Evolutionary conservation across 352 stramenopile genomes (phyloP).

Genomic region (Phytophthora pinifolia): DNA sequence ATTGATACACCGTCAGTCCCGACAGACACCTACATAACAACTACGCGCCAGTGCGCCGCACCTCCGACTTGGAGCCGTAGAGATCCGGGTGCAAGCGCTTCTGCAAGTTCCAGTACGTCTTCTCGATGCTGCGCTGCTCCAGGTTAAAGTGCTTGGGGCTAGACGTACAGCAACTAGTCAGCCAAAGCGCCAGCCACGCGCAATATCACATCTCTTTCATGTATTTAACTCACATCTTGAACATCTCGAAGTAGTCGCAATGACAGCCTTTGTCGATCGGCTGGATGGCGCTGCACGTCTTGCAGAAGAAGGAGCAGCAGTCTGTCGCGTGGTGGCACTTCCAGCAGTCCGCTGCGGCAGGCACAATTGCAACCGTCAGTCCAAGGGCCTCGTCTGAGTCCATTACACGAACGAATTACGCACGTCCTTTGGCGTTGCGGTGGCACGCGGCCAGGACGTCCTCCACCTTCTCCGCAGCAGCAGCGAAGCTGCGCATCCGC

Average conservation of each 20-base stretch:
- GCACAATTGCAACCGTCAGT: conserved; percentile 8
- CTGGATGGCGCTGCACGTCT: conserved; percentile 77
- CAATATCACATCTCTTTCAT: conserved; percentile 1
- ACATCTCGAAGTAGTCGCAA: conserved; percentile 89
- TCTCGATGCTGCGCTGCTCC: conserved; percentile 79
- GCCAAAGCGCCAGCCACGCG: conserved; percentile 10
- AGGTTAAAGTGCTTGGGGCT: conserved; percentile 83
- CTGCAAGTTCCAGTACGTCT: conserved; percentile 87
- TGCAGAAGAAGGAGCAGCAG: conserved; percentile 85
- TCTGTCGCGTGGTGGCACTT: conserved; percentile 83
- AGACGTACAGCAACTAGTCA: conserved; percentile 4
- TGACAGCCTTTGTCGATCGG: conserved; percentile 62
- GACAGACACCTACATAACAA: background rate
- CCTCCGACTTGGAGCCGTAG: conserved; percentile 85
- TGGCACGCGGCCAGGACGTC: conserved; percentile 17
- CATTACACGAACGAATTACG: background rate
- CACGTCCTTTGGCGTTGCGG: conserved; percentile 25
- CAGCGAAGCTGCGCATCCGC: conserved; percentile 19
- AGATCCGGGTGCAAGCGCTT: conserved; percentile 86
- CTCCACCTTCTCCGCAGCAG: conserved; percentile 32
- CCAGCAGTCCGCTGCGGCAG: conserved; percentile 55
- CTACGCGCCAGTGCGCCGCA: conserved; percentile 17
- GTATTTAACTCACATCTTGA: conserved; percentile 58
- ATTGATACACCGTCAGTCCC: conserved; percentile 1
- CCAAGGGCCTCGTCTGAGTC: too few relatives aligned